Conservation (phyloP, 306 rosid genomes). For the Mimosa pudica region DNA sequence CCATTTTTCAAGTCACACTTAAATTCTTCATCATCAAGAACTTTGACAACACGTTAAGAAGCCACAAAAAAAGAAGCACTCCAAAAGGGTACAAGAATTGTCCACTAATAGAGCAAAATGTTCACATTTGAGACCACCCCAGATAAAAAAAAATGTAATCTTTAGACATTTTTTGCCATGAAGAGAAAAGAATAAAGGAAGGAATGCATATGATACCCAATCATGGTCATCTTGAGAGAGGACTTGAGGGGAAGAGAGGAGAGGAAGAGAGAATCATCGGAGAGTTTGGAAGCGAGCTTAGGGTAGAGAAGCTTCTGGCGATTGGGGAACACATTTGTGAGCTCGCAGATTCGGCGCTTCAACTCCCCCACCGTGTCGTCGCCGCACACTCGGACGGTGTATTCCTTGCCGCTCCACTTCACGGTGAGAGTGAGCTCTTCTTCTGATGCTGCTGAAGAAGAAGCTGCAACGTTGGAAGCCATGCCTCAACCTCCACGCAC, state of each 20-base stretch:
- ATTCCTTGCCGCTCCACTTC: constrained; percentile 93
- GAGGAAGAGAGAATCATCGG: constrained; percentile 80
- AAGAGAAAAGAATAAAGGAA: no score
- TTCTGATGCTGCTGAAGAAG: constrained; percentile 46
- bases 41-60: no score
- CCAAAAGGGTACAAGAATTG: no score
- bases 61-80: no score
- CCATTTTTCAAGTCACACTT: not conserved
- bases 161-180: no score
- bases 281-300: constrained; percentile 74
- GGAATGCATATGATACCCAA: constrained; percentile 46
- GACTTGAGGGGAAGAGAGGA: constrained; percentile 73
- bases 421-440: constrained; percentile 77
- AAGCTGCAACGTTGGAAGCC: constrained; percentile 25
- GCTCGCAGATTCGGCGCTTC: constrained; percentile 91
- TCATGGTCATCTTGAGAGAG: constrained; percentile 89
- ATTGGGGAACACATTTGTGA: constrained; percentile 80
- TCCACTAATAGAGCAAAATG: no score
- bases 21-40: not conserved
- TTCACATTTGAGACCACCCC: no score
- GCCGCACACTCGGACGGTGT: constrained; percentile 78
- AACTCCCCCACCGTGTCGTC: constrained; percentile 85
- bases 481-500: not conserved
- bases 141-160: no score
- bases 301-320: constrained; percentile 96